Percentiles rank a stretch among this genome's conserved stretches.
These are phyloP conservation scores for Zygosaccharomyces gambellarensis DNA, from an alignment of 805 yeast genomes.

Conservation along the genomic window DNA sequence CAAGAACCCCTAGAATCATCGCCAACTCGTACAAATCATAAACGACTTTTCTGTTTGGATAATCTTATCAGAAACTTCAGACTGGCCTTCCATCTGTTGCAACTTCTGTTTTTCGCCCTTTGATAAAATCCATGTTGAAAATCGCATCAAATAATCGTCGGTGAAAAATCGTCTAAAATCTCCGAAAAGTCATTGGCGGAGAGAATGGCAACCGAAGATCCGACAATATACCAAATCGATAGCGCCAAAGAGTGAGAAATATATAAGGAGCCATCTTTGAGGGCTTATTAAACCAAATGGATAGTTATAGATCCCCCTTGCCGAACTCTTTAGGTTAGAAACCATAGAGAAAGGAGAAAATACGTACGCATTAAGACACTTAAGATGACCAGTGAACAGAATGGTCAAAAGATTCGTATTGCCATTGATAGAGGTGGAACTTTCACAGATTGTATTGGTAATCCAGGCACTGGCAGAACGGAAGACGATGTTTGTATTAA, in stretches of 20 bases:
- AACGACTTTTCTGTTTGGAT: background rate
- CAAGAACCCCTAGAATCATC: background rate
- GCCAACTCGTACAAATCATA: too few species aligned
- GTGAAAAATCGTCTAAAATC: background rate
- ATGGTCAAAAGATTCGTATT: constrained; percentile 28
- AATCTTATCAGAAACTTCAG: background rate
- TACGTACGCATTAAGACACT: background rate
- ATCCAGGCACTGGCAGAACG: constrained; percentile 42
- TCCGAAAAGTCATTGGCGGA: constrained; percentile 1
- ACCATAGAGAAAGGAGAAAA: background rate
- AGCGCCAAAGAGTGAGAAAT: background rate
- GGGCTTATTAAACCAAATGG: background rate
- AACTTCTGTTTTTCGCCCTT: background rate
- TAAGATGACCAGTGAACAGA: background rate
- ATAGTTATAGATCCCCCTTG: background rate
- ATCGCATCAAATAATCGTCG: background rate
- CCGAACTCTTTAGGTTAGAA: background rate
- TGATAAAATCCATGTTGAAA: background rate
- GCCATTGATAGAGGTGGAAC: constrained; percentile 78
- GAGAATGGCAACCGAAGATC: background rate
- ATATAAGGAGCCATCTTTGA: background rate
- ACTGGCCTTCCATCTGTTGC: background rate
- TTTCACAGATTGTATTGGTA: constrained; percentile 72
- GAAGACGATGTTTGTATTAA: constrained; percentile 65
- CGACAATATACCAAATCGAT: background rate